Percentiles rank a stretch among this genome's conserved stretches.
Conservation (phyloP, 257 asterid genomes). For the Marsdenia floribunda region DNA sequence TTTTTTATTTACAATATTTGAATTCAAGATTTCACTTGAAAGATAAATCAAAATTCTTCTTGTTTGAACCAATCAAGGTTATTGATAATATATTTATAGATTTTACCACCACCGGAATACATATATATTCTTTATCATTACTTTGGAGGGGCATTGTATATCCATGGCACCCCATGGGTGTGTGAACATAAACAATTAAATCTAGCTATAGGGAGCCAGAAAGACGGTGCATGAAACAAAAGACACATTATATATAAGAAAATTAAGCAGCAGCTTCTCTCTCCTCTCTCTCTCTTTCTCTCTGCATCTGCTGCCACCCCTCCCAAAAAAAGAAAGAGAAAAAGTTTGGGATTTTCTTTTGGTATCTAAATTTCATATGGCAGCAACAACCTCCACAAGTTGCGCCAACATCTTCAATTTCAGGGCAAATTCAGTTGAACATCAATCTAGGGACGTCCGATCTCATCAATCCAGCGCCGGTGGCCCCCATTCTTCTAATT, state of each 20-base stretch:
- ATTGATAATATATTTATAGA: no score
- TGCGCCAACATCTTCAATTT: conserved; percentile 25
- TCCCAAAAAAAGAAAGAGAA: background rate
- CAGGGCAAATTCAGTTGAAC: conserved; percentile 17
- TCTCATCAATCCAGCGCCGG: conserved; percentile 27
- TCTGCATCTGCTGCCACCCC: conserved; percentile 4
- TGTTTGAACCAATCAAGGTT: no score
- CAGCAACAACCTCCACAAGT: conserved; percentile 28
- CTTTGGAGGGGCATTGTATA: background rate
- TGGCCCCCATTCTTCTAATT: conserved; percentile 26
- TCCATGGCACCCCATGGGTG: background rate
- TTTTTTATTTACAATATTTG: no score
- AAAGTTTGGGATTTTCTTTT: background rate
- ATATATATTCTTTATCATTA: background rate
- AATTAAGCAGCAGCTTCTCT: background rate
- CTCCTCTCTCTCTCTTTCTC: background rate
- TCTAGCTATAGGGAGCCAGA: background rate
- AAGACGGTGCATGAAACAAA: background rate
- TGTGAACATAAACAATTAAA: background rate
- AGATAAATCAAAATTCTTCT: no score
- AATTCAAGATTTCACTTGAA: no score
- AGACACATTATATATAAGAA: background rate
- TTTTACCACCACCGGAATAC: no score
- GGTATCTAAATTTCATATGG: conserved; percentile 14
- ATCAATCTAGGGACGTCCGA: conserved; percentile 23